phyloP scores from a whole-genome alignment of 2,329 filamentous ascomycete species.

The Aspergillaceae sp. region DNA sequence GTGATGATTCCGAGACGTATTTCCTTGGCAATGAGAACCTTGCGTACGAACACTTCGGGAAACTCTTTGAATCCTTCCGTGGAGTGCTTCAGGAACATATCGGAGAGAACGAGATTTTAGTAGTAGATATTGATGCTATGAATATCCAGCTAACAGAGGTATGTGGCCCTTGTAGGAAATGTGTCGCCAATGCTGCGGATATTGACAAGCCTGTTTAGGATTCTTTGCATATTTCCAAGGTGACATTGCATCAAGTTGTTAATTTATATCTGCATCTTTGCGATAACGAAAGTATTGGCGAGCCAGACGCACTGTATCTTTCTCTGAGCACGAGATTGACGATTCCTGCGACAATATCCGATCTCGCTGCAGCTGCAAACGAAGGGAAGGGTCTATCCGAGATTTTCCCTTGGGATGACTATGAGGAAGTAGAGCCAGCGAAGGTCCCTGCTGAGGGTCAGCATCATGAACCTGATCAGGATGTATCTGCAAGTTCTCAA shows the following conservation, averaged over 20 bases:
- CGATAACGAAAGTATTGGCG: slow-evolving; percentile 48
- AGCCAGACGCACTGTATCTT: slow-evolving; percentile 51
- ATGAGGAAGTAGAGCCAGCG: slow-evolving; percentile 39
- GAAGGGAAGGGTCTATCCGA: slow-evolving; percentile 51
- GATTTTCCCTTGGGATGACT: slow-evolving; percentile 38
- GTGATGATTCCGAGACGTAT: slow-evolving; percentile 46
- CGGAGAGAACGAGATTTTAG: slow-evolving; percentile 48
- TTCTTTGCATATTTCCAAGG: slow-evolving; percentile 39
- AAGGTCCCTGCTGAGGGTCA: slow-evolving; percentile 7
- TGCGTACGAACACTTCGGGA: slow-evolving; percentile 44
- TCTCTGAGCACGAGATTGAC: slow-evolving; percentile 47
- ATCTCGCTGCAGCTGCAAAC: slow-evolving; percentile 45
- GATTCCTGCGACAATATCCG: slow-evolving; percentile 45
- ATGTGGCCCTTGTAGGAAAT: slow-evolving; percentile 17
- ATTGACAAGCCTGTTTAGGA: slow-evolving; percentile 36
- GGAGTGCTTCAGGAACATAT: slow-evolving; percentile 48
- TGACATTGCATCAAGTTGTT: slow-evolving; percentile 50
- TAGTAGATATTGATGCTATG: slow-evolving; percentile 47
- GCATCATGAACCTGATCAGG: slow-evolving; percentile 8
- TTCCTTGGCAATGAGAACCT: slow-evolving; percentile 50
- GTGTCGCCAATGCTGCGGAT: slow-evolving; percentile 3
- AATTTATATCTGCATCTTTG: slow-evolving; percentile 52
- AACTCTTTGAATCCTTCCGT: slow-evolving; percentile 51
- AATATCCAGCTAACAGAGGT: slow-evolving; percentile 52
- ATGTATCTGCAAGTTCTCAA: slow-evolving; percentile 12